A percentile compares a stretch with the other conserved stretches of the same genome.
Evolutionary conservation across 306 rosid species (phyloP).

Genomic region (Trichosanthes cucumerina): DNA sequence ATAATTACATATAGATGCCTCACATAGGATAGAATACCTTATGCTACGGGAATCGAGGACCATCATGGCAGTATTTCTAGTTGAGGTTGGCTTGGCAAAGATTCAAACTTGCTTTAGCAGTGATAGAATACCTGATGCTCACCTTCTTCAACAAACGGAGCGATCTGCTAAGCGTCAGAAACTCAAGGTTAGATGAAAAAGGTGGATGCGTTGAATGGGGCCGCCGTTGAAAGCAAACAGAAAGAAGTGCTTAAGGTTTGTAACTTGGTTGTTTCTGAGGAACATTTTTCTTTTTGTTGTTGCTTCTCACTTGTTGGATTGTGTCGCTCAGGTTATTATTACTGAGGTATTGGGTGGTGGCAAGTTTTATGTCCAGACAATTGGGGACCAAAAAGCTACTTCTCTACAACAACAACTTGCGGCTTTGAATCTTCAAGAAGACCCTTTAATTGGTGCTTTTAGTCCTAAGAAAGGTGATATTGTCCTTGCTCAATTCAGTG

Average conservation of each 20-base stretch:
- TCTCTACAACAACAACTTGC: constrained; percentile 78
- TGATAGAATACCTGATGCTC: constrained; percentile 83
- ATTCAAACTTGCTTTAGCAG: constrained; percentile 74
- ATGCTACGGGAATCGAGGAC: constrained; percentile 80
- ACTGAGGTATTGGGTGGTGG: constrained; percentile 91
- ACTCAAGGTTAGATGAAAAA: constrained; percentile 55
- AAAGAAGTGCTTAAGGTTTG: constrained; percentile 91
- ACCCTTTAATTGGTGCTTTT: constrained; percentile 79
- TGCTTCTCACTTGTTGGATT: constrained; percentile 17
- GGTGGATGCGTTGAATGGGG: constrained; percentile 23
- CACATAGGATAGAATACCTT: too few species aligned
- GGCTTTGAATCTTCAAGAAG: constrained; percentile 77
- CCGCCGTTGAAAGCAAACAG: constrained; percentile 62
- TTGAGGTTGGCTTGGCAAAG: constrained; percentile 92
- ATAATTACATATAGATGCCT: too few species aligned
- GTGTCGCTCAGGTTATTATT: constrained; percentile 47
- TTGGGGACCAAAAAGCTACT: constrained; percentile 80
- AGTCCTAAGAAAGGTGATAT: constrained; percentile 91
- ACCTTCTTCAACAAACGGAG: constrained; percentile 78
- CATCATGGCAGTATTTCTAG: constrained; percentile 60
- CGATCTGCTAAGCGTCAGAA: constrained; percentile 68
- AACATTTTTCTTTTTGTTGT: neutral
- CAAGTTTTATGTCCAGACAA: constrained; percentile 74
- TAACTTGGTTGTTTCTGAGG: constrained; percentile 13
- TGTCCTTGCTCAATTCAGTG: constrained; percentile 73